phyloP scores from a whole-genome alignment of 306 rosid species.

The Pueraria montana region DNA sequence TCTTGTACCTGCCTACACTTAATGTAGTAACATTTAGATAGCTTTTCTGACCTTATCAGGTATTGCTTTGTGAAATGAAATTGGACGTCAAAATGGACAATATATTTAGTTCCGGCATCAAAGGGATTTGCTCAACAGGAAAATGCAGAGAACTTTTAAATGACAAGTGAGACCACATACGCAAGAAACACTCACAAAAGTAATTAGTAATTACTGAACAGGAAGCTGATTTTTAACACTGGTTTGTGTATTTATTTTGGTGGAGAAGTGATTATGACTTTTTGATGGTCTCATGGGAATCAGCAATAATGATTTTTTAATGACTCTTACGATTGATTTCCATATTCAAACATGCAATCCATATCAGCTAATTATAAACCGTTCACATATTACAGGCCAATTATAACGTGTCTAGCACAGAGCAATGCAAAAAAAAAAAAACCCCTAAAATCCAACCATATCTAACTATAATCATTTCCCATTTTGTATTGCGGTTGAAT shows the following conservation, averaged over 20 bases:
- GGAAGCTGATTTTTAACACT: slow-evolving; percentile 45
- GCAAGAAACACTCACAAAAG: slow-evolving; percentile 33
- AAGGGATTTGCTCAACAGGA: slow-evolving; percentile 32
- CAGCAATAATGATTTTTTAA: slow-evolving; percentile 46
- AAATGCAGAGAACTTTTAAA: slow-evolving; percentile 1
- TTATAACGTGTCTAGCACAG: slow-evolving; percentile 40
- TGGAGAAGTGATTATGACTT: slow-evolving; percentile 56
- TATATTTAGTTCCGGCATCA: slow-evolving; percentile 41
- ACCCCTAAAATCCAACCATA: slow-evolving; percentile 68
- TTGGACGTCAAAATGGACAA: slow-evolving; percentile 24
- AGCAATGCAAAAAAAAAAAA: slow-evolving; percentile 17
- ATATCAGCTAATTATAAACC: slow-evolving; percentile 30
- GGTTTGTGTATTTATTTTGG: slow-evolving; percentile 37
- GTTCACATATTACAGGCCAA: slow-evolving; percentile 36
- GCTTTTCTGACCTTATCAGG: not conserved
- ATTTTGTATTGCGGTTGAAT: slow-evolving; percentile 47
- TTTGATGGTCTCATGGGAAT: slow-evolving; percentile 44
- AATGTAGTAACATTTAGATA: not conserved
- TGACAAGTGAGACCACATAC: slow-evolving; percentile 34
- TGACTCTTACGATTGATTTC: slow-evolving; percentile 44
- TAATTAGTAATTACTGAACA: not conserved
- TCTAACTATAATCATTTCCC: slow-evolving; percentile 62
- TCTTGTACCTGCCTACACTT: slow-evolving; percentile 20
- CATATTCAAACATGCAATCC: slow-evolving; percentile 39
- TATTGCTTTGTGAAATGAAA: slow-evolving; percentile 19